These are phyloP conservation scores for Alternaria consortialis DNA, from an alignment of 2,329 filamentous ascomycete species.

Conservation along the genomic window DNA sequence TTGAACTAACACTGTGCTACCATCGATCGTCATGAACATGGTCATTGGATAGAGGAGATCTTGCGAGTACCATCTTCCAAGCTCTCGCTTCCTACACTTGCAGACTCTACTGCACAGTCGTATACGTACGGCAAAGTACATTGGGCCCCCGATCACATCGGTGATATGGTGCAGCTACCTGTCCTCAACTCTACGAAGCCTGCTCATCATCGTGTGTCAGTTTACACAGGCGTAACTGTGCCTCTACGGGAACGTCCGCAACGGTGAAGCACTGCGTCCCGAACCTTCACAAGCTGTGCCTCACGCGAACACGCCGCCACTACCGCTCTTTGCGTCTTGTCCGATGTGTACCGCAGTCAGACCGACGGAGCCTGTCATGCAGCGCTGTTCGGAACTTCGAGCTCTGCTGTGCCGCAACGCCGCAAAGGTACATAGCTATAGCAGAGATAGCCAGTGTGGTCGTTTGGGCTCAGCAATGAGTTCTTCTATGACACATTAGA, in stretches of 20 bases:
- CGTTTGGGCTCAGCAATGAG: neutral
- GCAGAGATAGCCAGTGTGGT: neutral
- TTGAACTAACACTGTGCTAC: neutral
- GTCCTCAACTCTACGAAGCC: neutral
- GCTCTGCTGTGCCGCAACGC: conserved; percentile 4
- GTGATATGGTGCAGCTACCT: neutral
- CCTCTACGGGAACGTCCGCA: conserved; percentile 13
- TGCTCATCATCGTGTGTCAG: neutral
- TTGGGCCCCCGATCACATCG: neutral
- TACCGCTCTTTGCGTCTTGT: neutral
- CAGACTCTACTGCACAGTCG: neutral
- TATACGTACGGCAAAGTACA: neutral
- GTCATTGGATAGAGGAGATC: neutral
- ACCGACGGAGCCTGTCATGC: neutral
- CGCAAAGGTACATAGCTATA: neutral
- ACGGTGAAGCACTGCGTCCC: conserved; percentile 7
- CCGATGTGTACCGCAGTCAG: neutral
- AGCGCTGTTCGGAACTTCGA: neutral
- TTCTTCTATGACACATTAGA: neutral
- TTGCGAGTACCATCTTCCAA: neutral
- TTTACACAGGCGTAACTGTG: neutral
- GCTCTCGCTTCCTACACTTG: neutral
- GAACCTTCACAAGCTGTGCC: conserved; percentile 12
- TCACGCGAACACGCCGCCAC: conserved; percentile 9
- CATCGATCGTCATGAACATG: neutral